These are phyloP conservation scores for Carpinus fangiana DNA, from an alignment of 306 rosid genomes.

Conservation along the genomic window DNA sequence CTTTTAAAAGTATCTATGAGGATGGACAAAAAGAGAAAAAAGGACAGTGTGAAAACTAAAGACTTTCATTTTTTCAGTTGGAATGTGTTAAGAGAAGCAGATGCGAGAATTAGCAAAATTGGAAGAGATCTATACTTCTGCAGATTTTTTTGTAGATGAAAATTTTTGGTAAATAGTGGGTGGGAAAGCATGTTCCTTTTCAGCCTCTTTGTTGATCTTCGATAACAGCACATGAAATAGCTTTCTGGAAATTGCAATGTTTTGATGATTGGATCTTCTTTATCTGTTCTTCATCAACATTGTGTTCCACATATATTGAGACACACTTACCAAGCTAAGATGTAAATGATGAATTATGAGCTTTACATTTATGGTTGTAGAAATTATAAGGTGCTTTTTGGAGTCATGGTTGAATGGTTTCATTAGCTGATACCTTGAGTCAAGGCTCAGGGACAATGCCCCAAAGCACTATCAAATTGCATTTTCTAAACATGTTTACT, in stretches of 20 bases:
- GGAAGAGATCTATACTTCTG: neutral
- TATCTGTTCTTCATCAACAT: neutral
- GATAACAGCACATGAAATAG: neutral
- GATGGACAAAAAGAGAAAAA: too few relatives aligned
- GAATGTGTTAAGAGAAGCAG: neutral
- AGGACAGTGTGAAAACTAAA: neutral
- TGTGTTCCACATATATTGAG: neutral
- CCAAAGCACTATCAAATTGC: neutral
- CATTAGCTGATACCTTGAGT: neutral
- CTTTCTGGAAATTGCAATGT: neutral
- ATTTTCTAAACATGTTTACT: neutral
- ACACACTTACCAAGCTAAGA: neutral
- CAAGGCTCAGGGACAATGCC: neutral
- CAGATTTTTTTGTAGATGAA: neutral
- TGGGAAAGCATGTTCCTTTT: neutral
- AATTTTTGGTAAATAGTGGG: neutral
- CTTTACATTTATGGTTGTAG: neutral
- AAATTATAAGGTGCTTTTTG: neutral
- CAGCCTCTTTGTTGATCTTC: slow-evolving; percentile 1
- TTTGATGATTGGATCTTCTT: neutral
- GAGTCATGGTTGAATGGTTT: neutral
- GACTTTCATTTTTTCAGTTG: neutral
- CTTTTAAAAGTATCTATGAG: neutral
- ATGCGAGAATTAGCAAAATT: neutral
- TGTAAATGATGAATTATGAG: neutral